Conservation (phyloP, 495 filamentous ascomycete genomes). For the Lindgomyces ingoldianus region DNA sequence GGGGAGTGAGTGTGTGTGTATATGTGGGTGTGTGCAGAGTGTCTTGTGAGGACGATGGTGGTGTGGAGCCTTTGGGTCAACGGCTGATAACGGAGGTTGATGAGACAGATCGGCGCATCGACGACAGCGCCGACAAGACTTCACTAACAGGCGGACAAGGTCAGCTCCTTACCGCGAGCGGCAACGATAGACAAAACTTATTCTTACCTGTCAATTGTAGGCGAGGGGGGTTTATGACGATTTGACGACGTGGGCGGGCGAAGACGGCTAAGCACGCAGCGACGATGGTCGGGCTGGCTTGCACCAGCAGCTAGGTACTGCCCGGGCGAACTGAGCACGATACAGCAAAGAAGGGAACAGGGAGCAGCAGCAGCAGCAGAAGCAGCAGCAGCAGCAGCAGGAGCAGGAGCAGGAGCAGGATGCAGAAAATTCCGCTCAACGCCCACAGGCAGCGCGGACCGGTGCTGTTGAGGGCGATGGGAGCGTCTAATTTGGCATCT, state of each 20-base stretch:
- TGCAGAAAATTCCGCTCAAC: neutral
- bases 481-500: neutral
- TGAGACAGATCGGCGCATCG: no score
- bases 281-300: neutral
- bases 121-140: no score
- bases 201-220: constrained; percentile 9
- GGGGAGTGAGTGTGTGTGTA: no score
- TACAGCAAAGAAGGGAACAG: neutral
- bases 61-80: no score
- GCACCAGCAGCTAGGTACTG: neutral
- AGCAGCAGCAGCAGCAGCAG: no score
- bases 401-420: no score
- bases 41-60: neutral
- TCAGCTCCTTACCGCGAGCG: constrained; percentile 10
- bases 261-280: neutral
- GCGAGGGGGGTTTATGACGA: constrained; percentile 11
- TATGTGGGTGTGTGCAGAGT: constrained; percentile 1
- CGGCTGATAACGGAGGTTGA: no score
- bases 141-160: constrained; percentile 7
- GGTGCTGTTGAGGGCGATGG: neutral
- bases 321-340: neutral
- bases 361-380: no score
- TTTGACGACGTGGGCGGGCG: neutral
- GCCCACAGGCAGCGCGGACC: neutral
- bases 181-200: constrained; percentile 21